phyloP scores from a whole-genome alignment of 495 filamentous ascomycete genomes.

The Tuber indicum region DNA sequence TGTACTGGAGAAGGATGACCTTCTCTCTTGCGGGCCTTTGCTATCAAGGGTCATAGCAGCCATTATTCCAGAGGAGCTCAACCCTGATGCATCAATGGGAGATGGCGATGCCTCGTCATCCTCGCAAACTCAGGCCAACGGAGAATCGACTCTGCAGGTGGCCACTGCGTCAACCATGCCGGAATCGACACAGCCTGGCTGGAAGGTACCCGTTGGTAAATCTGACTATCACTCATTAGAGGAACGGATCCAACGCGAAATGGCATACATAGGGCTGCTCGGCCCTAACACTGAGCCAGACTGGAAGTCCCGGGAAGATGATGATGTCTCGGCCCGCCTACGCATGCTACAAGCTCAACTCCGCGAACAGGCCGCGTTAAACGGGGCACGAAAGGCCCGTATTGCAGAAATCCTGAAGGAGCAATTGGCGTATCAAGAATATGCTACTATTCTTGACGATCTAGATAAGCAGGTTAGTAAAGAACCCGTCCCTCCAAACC shows the following conservation, averaged over 20 bases:
- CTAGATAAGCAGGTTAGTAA: constrained; percentile 69
- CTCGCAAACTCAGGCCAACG: constrained; percentile 45
- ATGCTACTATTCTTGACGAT: constrained; percentile 91
- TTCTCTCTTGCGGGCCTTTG: constrained; percentile 75
- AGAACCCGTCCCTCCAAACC: background rate
- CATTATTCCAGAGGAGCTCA: constrained; percentile 72
- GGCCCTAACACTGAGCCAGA: constrained; percentile 61
- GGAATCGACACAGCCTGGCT: constrained; percentile 57
- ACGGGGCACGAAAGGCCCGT: constrained; percentile 81
- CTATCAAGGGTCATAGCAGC: constrained; percentile 74
- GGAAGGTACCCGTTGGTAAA: constrained; percentile 55
- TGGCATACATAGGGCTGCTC: constrained; percentile 88
- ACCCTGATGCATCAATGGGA: constrained; percentile 50
- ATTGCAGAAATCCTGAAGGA: constrained; percentile 80
- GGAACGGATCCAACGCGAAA: constrained; percentile 80
- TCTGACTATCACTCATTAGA: constrained; percentile 80
- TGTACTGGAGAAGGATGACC: constrained; percentile 73
- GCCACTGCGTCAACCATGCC: constrained; percentile 71
- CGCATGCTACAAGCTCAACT: constrained; percentile 77
- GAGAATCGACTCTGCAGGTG: constrained; percentile 48
- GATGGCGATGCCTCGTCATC: background rate
- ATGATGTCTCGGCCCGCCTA: constrained; percentile 85
- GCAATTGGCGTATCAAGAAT: constrained; percentile 91
- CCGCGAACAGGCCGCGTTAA: constrained; percentile 69
- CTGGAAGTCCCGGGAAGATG: constrained; percentile 84